Evolutionary conservation across 768 basidiomycete genomes (phyloP).

Genomic region (Tulasnella sp.): DNA sequence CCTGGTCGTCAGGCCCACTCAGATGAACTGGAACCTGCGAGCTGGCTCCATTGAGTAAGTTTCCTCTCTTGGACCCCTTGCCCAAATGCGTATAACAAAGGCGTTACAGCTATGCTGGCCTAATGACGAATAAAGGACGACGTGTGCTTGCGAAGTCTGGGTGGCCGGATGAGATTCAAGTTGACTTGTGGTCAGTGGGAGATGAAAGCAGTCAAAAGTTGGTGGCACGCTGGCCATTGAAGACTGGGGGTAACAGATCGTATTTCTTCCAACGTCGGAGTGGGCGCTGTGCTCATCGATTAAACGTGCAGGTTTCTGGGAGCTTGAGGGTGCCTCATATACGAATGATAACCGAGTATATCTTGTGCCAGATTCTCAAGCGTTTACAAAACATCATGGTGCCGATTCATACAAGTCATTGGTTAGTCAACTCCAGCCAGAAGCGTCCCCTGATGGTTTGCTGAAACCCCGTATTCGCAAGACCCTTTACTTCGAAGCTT

Average conservation of each 20-base stretch:
- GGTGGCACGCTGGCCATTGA: not conserved
- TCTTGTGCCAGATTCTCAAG: not conserved
- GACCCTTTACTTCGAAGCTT: not conserved
- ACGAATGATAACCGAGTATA: not conserved
- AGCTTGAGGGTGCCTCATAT: not conserved
- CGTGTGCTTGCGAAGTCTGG: not conserved
- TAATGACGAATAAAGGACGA: not conserved
- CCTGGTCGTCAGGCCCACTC: not conserved
- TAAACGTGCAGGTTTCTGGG: not conserved
- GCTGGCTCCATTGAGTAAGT: not conserved
- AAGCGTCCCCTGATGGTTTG: not conserved
- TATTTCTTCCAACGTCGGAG: not conserved
- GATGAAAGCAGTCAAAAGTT: not conserved
- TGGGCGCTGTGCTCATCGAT: not conserved
- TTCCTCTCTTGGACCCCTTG: not conserved
- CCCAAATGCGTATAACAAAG: not conserved
- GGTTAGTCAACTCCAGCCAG: not conserved
- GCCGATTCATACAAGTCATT: not conserved
- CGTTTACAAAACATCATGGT: not conserved
- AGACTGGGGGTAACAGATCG: not conserved
- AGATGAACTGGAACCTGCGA: not conserved
- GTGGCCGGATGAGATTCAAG: not conserved
- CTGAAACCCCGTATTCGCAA: not conserved
- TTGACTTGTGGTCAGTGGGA: not conserved
- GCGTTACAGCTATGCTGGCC: not conserved